phyloP scores from a whole-genome alignment of 805 yeast species.

The Yarrowia divulgata region DNA sequence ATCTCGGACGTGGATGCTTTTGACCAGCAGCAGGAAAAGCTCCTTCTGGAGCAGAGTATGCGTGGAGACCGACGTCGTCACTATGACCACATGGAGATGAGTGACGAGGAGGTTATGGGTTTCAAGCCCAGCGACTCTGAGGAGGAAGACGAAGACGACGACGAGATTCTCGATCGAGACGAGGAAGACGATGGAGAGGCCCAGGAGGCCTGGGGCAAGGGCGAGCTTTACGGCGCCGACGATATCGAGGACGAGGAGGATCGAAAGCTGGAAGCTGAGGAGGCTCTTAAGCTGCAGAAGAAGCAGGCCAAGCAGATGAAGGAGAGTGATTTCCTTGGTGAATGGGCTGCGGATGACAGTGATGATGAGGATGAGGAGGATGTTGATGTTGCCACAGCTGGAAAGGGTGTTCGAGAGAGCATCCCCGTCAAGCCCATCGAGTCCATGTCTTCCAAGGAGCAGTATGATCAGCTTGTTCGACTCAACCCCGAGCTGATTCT shows the following conservation, averaged over 20 bases:
- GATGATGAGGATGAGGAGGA: slow-evolving; percentile 75
- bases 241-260: slow-evolving; percentile 76
- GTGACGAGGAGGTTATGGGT: slow-evolving; percentile 66
- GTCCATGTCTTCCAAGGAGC: slow-evolving; percentile 54
- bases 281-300: slow-evolving; percentile 87
- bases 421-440: slow-evolving; percentile 46
- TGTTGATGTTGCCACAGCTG: slow-evolving; percentile 78
- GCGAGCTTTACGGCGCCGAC: slow-evolving; percentile 65
- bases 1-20: slow-evolving; percentile 50
- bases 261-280: slow-evolving; percentile 79
- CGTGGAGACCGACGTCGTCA: slow-evolving; percentile 26
- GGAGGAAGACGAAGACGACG: slow-evolving; percentile 52
- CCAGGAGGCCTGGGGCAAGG: slow-evolving; percentile 41
- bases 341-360: slow-evolving; percentile 54
- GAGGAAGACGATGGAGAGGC: slow-evolving; percentile 45
- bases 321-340: slow-evolving; percentile 55
- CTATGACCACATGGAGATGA: slow-evolving; percentile 50
- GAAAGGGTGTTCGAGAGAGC: slow-evolving; percentile 56
- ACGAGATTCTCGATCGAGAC: slow-evolving; percentile 41
- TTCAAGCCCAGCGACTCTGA: slow-evolving; percentile 50
- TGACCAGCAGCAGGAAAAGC: slow-evolving; percentile 49
- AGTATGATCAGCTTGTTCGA: slow-evolving; percentile 59
- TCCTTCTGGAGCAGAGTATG: slow-evolving; percentile 45
- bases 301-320: slow-evolving; percentile 72
- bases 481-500: slow-evolving; percentile 87